Evolutionary conservation across 2,329 filamentous ascomycete genomes (phyloP).

Genomic region (Aspergillus carbonarius): DNA sequence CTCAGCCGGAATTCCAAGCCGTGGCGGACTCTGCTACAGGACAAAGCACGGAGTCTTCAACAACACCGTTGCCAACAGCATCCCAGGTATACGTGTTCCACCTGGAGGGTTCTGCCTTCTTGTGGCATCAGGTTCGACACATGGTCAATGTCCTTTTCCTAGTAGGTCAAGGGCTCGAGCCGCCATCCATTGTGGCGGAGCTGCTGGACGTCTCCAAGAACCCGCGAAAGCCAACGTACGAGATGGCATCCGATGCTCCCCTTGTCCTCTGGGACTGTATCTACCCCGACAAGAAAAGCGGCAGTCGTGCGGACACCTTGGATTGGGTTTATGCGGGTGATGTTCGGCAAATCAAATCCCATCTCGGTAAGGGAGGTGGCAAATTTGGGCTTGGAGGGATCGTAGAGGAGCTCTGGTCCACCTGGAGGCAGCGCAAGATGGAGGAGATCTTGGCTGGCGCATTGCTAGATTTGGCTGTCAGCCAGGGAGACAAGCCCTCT

Average conservation of each 20-base stretch:
- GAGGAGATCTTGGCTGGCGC: slow-evolving; percentile 80
- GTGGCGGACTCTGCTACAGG: slow-evolving; percentile 18
- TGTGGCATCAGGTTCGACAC: slow-evolving; percentile 97
- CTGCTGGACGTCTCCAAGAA: slow-evolving; percentile 71
- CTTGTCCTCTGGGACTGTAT: slow-evolving; percentile 96
- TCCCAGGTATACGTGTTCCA: slow-evolving; percentile 81
- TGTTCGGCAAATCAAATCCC: slow-evolving; percentile 43
- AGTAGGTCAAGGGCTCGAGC: slow-evolving; percentile 83
- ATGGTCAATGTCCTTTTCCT: slow-evolving; percentile 93
- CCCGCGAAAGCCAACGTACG: slow-evolving; percentile 78
- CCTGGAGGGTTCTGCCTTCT: slow-evolving; percentile 84
- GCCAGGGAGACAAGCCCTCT: slow-evolving; percentile 37
- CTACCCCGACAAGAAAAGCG: slow-evolving; percentile 62
- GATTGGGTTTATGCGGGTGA: slow-evolving; percentile 80
- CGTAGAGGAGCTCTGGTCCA: slow-evolving; percentile 73
- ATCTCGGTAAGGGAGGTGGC: slow-evolving; percentile 50
- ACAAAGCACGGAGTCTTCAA: slow-evolving; percentile 16
- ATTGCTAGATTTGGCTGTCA: slow-evolving; percentile 64
- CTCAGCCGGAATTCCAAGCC: slow-evolving; percentile 47
- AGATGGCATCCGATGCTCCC: slow-evolving; percentile 86
- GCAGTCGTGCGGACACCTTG: slow-evolving; percentile 59
- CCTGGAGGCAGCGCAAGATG: slow-evolving; percentile 83
- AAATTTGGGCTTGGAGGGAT: slow-evolving; percentile 67
- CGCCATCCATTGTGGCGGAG: slow-evolving; percentile 67
- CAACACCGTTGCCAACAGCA: slow-evolving; percentile 32